Percentiles rank a stretch among this genome's conserved stretches.
These are phyloP conservation scores for Auricularia heimuer DNA, from an alignment of 768 basidiomycete species.

Conservation along the genomic window DNA sequence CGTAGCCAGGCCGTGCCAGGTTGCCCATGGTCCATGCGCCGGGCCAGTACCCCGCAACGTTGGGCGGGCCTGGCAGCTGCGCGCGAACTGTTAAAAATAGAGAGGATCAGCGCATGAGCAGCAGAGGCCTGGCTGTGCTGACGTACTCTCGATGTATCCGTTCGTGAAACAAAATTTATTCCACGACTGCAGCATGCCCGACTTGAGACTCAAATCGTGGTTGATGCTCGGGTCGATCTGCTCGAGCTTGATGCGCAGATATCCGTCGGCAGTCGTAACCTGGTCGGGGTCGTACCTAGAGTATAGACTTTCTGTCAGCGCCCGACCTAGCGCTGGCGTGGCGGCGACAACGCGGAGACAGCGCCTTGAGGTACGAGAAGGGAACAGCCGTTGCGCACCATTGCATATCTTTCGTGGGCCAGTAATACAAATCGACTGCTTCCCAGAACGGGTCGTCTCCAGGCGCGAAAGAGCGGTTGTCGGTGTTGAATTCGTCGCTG, in stretches of 20 bases:
- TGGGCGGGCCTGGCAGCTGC: conserved; percentile 57
- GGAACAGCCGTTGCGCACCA: conserved; percentile 41
- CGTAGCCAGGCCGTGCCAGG: conserved; percentile 71
- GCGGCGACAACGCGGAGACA: not conserved
- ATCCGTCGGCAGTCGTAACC: conserved; percentile 56
- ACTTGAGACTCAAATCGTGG: conserved; percentile 54
- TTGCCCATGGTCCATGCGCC: conserved; percentile 89
- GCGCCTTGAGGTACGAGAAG: not conserved
- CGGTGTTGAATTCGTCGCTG: conserved; percentile 72
- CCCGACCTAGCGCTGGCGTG: not conserved
- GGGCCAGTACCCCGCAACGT: conserved; percentile 70
- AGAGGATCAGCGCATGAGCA: not conserved
- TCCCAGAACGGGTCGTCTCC: conserved; percentile 68
- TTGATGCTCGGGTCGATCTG: conserved; percentile 27
- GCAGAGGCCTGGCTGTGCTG: too few species aligned
- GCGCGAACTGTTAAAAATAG: conserved; percentile 33
- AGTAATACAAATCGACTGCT: conserved; percentile 64
- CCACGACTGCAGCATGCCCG: conserved; percentile 79
- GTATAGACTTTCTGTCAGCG: conserved; percentile 41
- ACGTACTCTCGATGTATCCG: conserved; percentile 51
- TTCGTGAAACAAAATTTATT: conserved; percentile 64
- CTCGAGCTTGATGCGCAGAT: conserved; percentile 63
- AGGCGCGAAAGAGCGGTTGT: conserved; percentile 61
- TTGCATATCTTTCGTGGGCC: conserved; percentile 57
- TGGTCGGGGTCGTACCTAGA: conserved; percentile 73